phyloP scores from a whole-genome alignment of 768 basidiomycete species.

The Naganishia vishniacii region DNA sequence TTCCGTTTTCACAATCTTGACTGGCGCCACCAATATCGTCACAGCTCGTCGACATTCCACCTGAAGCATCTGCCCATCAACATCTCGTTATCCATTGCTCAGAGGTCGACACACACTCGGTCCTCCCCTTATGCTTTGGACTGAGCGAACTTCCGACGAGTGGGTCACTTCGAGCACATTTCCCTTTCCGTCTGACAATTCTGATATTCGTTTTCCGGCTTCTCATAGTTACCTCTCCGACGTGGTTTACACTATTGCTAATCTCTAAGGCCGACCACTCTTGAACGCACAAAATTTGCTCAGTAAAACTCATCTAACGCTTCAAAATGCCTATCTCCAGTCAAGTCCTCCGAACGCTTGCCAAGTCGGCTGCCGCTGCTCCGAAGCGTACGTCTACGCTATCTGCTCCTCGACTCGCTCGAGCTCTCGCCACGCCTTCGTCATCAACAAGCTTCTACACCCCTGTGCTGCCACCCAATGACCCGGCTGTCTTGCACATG shows the following conservation, averaged over 20 bases:
- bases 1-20: not conserved
- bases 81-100: too few species aligned
- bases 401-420: slow-evolving; percentile 17
- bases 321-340: slow-evolving; percentile 24
- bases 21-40: not conserved
- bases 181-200: too few species aligned
- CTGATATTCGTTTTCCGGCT: slow-evolving; percentile 2
- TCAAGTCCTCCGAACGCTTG: slow-evolving; percentile 25
- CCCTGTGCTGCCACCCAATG: slow-evolving; percentile 40
- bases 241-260: slow-evolving; percentile 41
- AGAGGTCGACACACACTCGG: slow-evolving; percentile 16
- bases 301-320: not conserved
- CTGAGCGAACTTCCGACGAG: slow-evolving; percentile 47
- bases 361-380: slow-evolving; percentile 20
- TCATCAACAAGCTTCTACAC: slow-evolving; percentile 30
- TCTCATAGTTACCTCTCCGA: slow-evolving; percentile 43
- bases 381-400: not conserved
- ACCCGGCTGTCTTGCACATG: slow-evolving; percentile 80
- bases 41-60: not conserved
- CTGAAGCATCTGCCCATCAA: not conserved
- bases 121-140: slow-evolving; percentile 40
- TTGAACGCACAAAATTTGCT: slow-evolving; percentile 6
- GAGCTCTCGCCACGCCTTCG: slow-evolving; percentile 40
- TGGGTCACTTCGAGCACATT: slow-evolving; percentile 29
- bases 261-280: not conserved